phyloP scores from a whole-genome alignment of 164 flowering plant genomes.

The Echeveria elegans region DNA sequence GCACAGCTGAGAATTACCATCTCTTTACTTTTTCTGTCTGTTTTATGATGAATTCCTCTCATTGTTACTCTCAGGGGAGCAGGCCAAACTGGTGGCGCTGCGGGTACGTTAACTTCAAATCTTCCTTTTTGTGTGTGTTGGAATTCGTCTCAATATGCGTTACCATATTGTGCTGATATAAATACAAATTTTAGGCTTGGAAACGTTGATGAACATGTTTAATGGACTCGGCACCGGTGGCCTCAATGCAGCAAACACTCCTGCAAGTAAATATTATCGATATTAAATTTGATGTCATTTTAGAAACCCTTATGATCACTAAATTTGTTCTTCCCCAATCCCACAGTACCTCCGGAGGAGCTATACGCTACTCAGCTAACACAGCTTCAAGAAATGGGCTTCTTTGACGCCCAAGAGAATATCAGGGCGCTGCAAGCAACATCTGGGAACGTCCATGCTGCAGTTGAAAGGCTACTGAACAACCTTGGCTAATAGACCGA shows the following conservation, averaged over 20 bases:
- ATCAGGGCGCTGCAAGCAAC: constrained; percentile 79
- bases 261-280: constrained; percentile 20
- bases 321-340: not conserved
- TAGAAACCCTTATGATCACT: not conserved
- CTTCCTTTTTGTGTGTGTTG: not conserved
- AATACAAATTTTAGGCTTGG: constrained; percentile 26
- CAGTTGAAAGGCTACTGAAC: constrained; percentile 85
- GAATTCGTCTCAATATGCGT: not conserved
- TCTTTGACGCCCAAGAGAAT: constrained; percentile 85
- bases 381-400: constrained; percentile 97
- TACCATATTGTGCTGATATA: not conserved
- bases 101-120: not conserved
- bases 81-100: constrained; percentile 3
- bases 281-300: constrained; percentile 1
- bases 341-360: constrained; percentile 80
- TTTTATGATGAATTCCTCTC: not conserved
- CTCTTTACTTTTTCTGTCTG: not conserved
- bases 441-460: constrained; percentile 91
- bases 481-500: constrained; percentile 57
- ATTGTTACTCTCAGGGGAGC: not conserved
- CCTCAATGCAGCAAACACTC: constrained; percentile 23
- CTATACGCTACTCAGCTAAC: constrained; percentile 85
- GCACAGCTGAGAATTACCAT: no score
- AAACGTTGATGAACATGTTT: constrained; percentile 44
- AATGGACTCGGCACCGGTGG: constrained; percentile 45